Base-by-base conservation (phyloP, 202 grass and related monocot species). In the Setaria viridis region DNA sequence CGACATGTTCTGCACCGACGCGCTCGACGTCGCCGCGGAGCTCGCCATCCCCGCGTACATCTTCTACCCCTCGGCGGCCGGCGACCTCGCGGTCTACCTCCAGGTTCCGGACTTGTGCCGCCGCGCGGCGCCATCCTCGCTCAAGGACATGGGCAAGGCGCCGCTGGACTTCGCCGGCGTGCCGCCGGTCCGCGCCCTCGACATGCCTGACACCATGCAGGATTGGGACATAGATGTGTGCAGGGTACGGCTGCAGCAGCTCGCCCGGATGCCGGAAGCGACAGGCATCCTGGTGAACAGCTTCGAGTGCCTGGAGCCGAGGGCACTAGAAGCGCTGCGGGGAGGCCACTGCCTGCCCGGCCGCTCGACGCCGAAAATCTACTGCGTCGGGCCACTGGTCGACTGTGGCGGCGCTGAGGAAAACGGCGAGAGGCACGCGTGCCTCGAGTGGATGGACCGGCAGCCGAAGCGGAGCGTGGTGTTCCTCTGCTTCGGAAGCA, bases 401-500 rank as follows among this genome's bases (percentile, higher is more conserved):
- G 80, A 63, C 70, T 53, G 54, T 41, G 84, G 72, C 5, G 11
- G 2, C 58, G 6, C 12, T 33, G 62, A 33, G 8, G 67, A 43
- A 45, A 51, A 20, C 56, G 53, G 85, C 51, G 85, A 83, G 57
- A 90, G 72, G 77, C 88, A 87, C 74, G 81, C 55, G 11, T 88
- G 90, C 78, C 78, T 97, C 41, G 25, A 25, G 53, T 97, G 92
- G 94, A 72, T 97, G n/a, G 92, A 97, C 87, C 20, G 0, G 43
- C 92, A 93, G 67, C 95, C 88, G 1, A 81, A 47, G n/a, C 80
- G 60, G 53, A 97, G 95, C 81, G 90, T 94, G 35, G 92, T 93
- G 87, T 94, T 92, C 87, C 92, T 97, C 72, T 93, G 84, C 79
- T 97, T 94, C 66, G 95, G 92, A 0, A 97, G 95, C 76, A n/a